Evolutionary conservation across 306 rosid genomes (phyloP).

Genomic region (Malus sieversii): DNA sequence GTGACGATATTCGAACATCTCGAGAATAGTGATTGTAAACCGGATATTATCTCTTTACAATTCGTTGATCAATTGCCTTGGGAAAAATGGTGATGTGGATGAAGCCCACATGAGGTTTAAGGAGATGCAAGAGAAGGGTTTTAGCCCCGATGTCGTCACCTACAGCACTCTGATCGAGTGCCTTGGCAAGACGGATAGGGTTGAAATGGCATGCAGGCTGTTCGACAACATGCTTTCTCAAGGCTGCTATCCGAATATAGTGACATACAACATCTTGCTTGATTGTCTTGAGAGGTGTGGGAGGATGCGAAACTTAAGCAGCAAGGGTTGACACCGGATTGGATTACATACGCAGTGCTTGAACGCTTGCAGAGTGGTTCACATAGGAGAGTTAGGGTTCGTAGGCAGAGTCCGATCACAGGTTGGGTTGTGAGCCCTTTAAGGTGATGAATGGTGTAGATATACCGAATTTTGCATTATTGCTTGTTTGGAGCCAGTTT

Average conservation of each 20-base stretch:
- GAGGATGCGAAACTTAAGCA: constrained; percentile 79
- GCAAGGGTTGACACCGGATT: constrained; percentile 83
- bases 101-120: constrained; percentile 93
- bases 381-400: constrained; percentile 45
- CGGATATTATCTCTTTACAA: constrained; percentile 73
- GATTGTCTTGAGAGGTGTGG: constrained; percentile 90
- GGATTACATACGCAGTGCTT: constrained; percentile 76
- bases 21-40: constrained; percentile 54
- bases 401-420: constrained; percentile 80
- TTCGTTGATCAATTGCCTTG: constrained; percentile 84
- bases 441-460: constrained; percentile 27
- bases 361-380: constrained; percentile 80
- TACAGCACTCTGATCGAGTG: constrained; percentile 92
- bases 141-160: constrained; percentile 82
- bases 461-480: not conserved
- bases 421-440: constrained; percentile 96
- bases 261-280: constrained; percentile 78
- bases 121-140: constrained; percentile 90
- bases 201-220: constrained; percentile 78
- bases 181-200: constrained; percentile 83
- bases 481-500: not conserved
- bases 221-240: constrained; percentile 69
- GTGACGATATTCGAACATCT: constrained; percentile 65
- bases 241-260: constrained; percentile 77
- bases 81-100: constrained; percentile 87